phyloP scores from a whole-genome alignment of 805 yeast species.

The Hyphopichia homilentoma region DNA sequence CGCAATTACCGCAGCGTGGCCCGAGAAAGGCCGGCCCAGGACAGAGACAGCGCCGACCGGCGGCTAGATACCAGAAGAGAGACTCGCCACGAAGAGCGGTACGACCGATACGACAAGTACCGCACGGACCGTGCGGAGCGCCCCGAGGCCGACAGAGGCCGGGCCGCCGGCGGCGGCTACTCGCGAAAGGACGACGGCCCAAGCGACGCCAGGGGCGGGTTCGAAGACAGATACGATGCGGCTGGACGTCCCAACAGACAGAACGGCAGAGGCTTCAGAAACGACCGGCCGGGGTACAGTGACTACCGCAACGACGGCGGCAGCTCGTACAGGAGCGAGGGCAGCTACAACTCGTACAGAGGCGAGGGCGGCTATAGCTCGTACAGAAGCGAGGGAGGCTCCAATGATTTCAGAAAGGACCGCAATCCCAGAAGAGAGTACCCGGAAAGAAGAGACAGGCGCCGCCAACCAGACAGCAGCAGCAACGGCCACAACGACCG shows the following conservation, averaged over 20 bases:
- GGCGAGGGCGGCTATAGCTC: no score
- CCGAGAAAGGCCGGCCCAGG: conserved; percentile 6
- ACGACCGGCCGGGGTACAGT: no score
- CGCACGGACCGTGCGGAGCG: no score
- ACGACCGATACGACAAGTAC: conserved; percentile 10
- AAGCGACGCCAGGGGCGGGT: no score
- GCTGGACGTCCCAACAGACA: no score
- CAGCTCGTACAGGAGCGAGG: conserved; percentile 6
- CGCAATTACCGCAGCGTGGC: conserved; percentile 3
- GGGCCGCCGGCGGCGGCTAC: no score
- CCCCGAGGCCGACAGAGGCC: no score
- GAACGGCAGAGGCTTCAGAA: no score
- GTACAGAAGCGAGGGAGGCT: conserved; percentile 7
- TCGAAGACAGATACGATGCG: no score
- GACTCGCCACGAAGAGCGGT: conserved; percentile 12
- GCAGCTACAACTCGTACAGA: no score
- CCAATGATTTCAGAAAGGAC: conserved; percentile 12
- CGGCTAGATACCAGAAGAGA: conserved; percentile 6
- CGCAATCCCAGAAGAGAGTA: conserved; percentile 4
- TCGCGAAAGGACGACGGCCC: no score
- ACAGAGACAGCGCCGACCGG: conserved; percentile 4
- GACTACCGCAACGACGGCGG: conserved; percentile 2
- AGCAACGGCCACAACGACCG: no score
- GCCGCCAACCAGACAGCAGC: background rate
- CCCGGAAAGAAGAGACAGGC: background rate